These are phyloP conservation scores for Digitaria exilis DNA, from an alignment of 202 grass and related monocot genomes.

Conservation along the genomic window DNA sequence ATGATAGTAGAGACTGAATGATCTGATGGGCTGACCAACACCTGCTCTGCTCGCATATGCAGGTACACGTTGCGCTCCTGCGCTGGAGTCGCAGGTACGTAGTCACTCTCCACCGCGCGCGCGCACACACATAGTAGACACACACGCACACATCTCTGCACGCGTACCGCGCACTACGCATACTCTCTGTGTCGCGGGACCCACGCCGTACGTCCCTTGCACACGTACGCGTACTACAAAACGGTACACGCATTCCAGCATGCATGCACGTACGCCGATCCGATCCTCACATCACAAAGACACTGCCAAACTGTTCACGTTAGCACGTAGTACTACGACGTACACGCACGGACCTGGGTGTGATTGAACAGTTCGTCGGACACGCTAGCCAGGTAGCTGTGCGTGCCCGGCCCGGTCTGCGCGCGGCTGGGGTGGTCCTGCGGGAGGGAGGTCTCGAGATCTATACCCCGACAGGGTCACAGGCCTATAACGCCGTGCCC, in stretches of 20 bases:
- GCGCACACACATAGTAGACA: too few relatives aligned
- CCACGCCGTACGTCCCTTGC: background rate
- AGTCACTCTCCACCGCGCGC: too few relatives aligned
- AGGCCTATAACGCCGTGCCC: slow-evolving; percentile 51
- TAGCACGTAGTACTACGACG: background rate
- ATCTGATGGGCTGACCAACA: too few relatives aligned
- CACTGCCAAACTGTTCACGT: too few relatives aligned
- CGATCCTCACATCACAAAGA: background rate
- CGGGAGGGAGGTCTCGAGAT: slow-evolving; percentile 30
- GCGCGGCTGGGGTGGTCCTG: background rate
- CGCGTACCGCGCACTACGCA: too few relatives aligned
- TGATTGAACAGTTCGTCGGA: background rate
- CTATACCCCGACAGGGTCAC: slow-evolving; percentile 52
- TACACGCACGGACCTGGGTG: background rate
- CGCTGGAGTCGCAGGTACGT: too few relatives aligned
- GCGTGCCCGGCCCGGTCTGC: background rate
- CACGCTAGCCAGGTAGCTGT: background rate
- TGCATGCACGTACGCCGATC: background rate
- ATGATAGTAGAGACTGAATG: too few relatives aligned
- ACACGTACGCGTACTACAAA: background rate
- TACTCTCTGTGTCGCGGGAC: background rate
- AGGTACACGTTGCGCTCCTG: too few relatives aligned
- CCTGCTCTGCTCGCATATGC: too few relatives aligned
- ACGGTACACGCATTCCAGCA: background rate
- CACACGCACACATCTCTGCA: too few relatives aligned